Conservation (phyloP, 441 rosid genomes). For the Lepidium campestre region DNA sequence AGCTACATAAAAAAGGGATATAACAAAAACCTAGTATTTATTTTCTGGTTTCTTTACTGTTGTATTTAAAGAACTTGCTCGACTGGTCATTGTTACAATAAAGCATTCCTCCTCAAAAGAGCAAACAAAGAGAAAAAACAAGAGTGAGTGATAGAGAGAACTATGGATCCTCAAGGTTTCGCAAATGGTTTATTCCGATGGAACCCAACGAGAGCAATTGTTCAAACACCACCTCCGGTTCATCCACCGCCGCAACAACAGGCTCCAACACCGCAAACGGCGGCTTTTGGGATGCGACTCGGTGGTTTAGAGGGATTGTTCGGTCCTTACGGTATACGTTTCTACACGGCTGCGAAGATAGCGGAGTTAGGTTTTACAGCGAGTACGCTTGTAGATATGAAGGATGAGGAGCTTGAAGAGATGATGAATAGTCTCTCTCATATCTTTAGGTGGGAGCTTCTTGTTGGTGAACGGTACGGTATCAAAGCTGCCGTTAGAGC, state of each 20-base stretch:
- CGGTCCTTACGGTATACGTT: slow-evolving; percentile 77
- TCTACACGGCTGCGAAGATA: slow-evolving; percentile 77
- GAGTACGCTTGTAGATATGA: slow-evolving; percentile 81
- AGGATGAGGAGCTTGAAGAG: slow-evolving; percentile 90
- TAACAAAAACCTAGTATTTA: slow-evolving; percentile 36
- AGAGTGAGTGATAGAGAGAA: neutral
- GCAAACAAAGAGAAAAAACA: neutral
- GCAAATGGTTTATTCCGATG: slow-evolving; percentile 72
- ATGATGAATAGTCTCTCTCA: slow-evolving; percentile 93
- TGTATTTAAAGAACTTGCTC: slow-evolving; percentile 27
- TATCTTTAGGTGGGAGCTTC: slow-evolving; percentile 84
- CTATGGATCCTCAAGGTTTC: slow-evolving; percentile 83
- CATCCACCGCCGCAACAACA: slow-evolving; percentile 24
- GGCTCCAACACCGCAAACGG: slow-evolving; percentile 31
- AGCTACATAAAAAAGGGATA: slow-evolving; percentile 1
- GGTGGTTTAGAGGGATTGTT: slow-evolving; percentile 79
- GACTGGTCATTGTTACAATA: slow-evolving; percentile 22
- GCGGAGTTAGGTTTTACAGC: slow-evolving; percentile 93
- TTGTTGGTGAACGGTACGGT: slow-evolving; percentile 88
- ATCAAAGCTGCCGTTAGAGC: slow-evolving; percentile 91
- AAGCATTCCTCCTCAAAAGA: slow-evolving; percentile 17
- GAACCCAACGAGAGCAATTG: slow-evolving; percentile 56
- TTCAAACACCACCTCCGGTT: slow-evolving; percentile 33
- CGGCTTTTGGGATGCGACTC: slow-evolving; percentile 50
- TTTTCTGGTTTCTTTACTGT: slow-evolving; percentile 26